These are phyloP conservation scores for Dictyostelium brefeldianum DNA, from an alignment of 78 protist genomes.

Conservation along the genomic window DNA sequence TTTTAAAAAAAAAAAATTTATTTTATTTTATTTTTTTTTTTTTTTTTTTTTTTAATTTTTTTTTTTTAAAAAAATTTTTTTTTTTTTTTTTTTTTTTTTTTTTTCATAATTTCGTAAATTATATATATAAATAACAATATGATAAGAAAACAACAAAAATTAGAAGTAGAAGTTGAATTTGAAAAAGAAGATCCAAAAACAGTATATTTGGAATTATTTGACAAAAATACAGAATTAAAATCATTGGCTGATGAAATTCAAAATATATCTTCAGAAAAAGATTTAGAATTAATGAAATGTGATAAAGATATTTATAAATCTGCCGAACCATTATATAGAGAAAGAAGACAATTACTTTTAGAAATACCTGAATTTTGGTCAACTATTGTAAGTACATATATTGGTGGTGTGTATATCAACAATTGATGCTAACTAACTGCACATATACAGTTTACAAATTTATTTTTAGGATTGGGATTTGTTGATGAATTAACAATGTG, in stretches of 20 bases:
- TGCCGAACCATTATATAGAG: constrained; percentile 12
- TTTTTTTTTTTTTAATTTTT: neutral
- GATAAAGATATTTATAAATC: neutral
- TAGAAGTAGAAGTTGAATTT: neutral
- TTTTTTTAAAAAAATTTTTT: neutral
- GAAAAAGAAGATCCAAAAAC: constrained; percentile 11
- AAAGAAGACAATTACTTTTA: constrained; percentile 13
- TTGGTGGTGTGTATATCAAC: too few relatives aligned
- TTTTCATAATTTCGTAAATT: neutral
- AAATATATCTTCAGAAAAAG: neutral
- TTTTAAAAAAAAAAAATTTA: too few relatives aligned
- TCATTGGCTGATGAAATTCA: constrained; percentile 1
- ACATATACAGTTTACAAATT: constrained; percentile 5
- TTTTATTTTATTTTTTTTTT: neutral
- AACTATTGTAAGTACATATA: neutral
- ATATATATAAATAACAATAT: neutral
- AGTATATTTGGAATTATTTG: neutral
- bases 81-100: neutral
- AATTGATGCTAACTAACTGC: too few relatives aligned
- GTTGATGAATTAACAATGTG: constrained; percentile 6
- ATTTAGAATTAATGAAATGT: neutral
- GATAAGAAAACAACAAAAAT: neutral
- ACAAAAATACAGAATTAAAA: constrained; percentile 17
- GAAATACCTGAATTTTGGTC: constrained; percentile 21
- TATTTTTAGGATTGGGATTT: neutral